Conservation (phyloP, 139 green algal species). For the Monoraphidium neglectum region DNA sequence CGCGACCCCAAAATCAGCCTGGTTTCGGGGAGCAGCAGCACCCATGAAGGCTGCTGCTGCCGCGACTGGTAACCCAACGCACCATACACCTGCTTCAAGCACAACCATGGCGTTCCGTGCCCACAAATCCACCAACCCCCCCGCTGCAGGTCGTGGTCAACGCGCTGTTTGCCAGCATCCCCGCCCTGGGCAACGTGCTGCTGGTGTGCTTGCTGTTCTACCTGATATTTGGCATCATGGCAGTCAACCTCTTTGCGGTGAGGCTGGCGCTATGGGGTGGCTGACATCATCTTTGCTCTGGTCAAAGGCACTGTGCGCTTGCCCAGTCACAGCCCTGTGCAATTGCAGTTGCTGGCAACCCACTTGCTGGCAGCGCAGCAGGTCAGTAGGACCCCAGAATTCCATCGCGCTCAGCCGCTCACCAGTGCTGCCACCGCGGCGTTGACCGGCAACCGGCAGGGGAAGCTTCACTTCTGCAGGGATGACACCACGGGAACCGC, state of each 20-base stretch:
- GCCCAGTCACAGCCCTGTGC: neutral
- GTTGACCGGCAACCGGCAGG: no score
- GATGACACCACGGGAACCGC: conserved; percentile 21
- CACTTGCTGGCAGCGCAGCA: conserved; percentile 33
- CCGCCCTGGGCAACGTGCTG: conserved; percentile 61
- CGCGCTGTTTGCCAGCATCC: conserved; percentile 57
- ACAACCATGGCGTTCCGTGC: no score
- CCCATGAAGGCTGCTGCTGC: no score
- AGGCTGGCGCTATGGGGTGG: neutral
- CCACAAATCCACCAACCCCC: no score
- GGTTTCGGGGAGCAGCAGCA: no score
- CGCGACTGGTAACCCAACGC: no score
- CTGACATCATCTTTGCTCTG: neutral
- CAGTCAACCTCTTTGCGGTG: conserved; percentile 56
- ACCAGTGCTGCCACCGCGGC: no score
- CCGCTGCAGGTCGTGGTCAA: conserved; percentile 71
- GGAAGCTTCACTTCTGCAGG: no score
- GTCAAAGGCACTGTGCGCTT: neutral
- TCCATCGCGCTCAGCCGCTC: no score
- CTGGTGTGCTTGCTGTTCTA: conserved; percentile 73
- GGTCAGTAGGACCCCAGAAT: no score
- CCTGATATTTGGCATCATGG: conserved; percentile 77
- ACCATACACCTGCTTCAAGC: no score
- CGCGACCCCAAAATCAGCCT: conserved; percentile 31
- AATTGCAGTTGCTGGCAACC: neutral